Evolutionary conservation across 176 grass and related monocot genomes (phyloP), one percentile per base, ranked within the genome.

Genomic region (Oryza brachyantha): DNA sequence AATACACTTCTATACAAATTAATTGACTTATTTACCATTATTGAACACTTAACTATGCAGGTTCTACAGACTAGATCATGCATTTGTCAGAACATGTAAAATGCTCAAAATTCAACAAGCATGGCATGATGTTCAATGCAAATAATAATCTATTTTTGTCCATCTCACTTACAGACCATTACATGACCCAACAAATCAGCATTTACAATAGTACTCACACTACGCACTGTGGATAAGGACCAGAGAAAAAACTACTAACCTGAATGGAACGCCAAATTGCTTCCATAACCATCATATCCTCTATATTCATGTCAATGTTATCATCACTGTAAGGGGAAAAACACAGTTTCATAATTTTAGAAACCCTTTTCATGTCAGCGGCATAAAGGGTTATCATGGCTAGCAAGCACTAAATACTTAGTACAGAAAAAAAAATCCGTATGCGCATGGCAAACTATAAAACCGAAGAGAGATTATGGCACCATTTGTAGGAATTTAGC

Each of bases 281-380:
- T 89, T 99, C 96, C 92, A 91, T 99, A 93, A 99, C 83, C 96
- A 96, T 99, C 87, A 99, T 88, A 27, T 99, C 88, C 84, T 99
- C 96, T 61, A 93, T 69, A 81, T 93, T 89, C 78, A 93, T 27
- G 55, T 93, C 88, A 80, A 88, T 85, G 7, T 95, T 95, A 80
- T 84, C 96, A 83, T 92, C 92, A 29, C 96, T 99, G 90, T 78
- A 88, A 89, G 73, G 5, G 46, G 29, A 74, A 82, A 83, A 16
- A 80, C 62, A 74, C 22, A 73, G 24, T 67, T 10, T 43, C 66
- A 81, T 29, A 59, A 21, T 75, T 59, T 73, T 77, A 88, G 31
- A 78, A 68, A n/a, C 31, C 37, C 35, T 19, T 28, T 31, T 69
- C 17, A 64, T 45, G 7, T 75, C 26, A 74, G 70, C 13, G 86